phyloP scores from a whole-genome alignment of 805 yeast species.

The Cyberlindnera samutprakarnensis region DNA sequence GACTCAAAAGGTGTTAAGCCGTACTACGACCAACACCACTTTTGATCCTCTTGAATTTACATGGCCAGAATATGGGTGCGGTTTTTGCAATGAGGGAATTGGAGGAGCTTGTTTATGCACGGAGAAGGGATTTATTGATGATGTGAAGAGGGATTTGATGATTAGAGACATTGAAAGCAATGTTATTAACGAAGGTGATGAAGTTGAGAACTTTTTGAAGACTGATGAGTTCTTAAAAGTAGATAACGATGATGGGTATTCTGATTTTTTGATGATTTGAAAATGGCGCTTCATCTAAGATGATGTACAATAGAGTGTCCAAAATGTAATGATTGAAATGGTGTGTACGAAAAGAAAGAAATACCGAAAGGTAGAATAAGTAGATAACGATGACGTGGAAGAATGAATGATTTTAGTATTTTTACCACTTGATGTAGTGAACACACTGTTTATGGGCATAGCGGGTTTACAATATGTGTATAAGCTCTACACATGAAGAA shows the following conservation, averaged over 20 bases:
- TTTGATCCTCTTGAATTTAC: slow-evolving; percentile 11
- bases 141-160: slow-evolving; percentile 3
- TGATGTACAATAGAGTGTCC: no score
- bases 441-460: no score
- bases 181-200: slow-evolving; percentile 9
- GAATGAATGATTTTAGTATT: no score
- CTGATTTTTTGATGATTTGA: slow-evolving; percentile 13
- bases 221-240: slow-evolving; percentile 2
- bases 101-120: slow-evolving; percentile 13
- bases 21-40: slow-evolving; percentile 18
- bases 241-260: background rate
- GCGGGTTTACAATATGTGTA: no score
- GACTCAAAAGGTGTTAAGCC: slow-evolving; percentile 1
- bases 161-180: slow-evolving; percentile 2
- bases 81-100: slow-evolving; percentile 11
- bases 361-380: no score
- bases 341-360: no score
- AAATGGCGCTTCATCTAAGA: no score
- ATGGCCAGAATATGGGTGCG: slow-evolving; percentile 11
- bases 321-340: no score
- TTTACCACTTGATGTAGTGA: no score
- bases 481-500: no score
- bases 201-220: slow-evolving; percentile 2
- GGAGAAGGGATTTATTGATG: slow-evolving; percentile 5
- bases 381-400: no score